These are phyloP conservation scores for Diaporthe ilicicola DNA, from an alignment of 2,329 filamentous ascomycete species.

Conservation along the genomic window DNA sequence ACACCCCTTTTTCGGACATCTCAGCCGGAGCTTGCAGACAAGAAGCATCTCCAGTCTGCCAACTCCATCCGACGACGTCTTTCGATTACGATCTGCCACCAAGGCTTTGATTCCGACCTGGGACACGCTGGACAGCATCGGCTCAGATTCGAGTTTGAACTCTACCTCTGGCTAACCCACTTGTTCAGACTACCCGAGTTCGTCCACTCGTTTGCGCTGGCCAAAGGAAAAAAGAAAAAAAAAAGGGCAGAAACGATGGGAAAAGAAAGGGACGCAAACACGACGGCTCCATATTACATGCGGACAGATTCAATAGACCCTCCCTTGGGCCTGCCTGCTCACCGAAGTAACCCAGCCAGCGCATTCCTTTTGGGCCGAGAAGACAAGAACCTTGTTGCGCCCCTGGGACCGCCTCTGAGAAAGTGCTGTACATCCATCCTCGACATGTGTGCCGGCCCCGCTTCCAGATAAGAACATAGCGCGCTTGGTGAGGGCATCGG, in stretches of 20 bases:
- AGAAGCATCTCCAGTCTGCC: neutral
- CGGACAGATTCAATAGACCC: neutral
- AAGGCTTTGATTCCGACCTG: neutral
- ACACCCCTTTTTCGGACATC: slow-evolving; percentile 17
- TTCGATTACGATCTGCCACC: neutral
- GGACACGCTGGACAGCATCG: neutral
- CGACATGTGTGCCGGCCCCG: neutral
- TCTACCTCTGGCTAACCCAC: neutral
- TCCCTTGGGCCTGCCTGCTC: neutral
- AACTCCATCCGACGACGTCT: neutral
- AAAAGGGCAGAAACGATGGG: neutral
- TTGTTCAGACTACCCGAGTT: neutral
- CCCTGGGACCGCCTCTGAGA: neutral
- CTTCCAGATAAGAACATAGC: neutral
- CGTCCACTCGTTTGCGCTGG: neutral
- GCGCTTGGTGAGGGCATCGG: neutral
- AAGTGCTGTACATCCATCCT: neutral
- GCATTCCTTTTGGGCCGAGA: neutral
- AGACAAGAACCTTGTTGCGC: neutral
- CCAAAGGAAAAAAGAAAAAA: neutral
- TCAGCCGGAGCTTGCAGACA: slow-evolving; percentile 6
- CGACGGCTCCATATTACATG: neutral
- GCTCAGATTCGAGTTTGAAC: neutral
- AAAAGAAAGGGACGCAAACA: neutral
- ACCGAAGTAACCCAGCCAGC: neutral